phyloP scores from a whole-genome alignment of 441 rosid genomes.

The Macaranga tanarius region DNA sequence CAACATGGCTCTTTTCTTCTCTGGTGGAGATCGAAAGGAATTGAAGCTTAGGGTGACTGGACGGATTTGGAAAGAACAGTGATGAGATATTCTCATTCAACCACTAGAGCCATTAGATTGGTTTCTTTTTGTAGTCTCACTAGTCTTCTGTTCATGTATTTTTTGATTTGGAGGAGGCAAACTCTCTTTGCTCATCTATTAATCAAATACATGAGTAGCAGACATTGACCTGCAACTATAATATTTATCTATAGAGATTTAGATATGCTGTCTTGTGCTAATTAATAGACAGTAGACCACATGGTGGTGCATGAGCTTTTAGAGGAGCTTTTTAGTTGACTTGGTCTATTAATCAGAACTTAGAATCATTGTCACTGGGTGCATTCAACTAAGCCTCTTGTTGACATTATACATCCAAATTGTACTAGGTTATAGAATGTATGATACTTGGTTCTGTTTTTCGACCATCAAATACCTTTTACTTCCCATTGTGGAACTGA shows the following conservation, averaged over 20 bases:
- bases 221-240: slow-evolving; percentile 18
- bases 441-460: too few relatives aligned
- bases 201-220: slow-evolving; percentile 38
- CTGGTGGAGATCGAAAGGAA: slow-evolving; percentile 72
- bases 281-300: neutral
- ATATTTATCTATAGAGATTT: slow-evolving; percentile 16
- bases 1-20: slow-evolving; percentile 72
- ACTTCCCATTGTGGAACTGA: neutral
- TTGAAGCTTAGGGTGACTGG: slow-evolving; percentile 76
- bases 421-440: too few relatives aligned
- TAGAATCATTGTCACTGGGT: neutral
- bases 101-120: slow-evolving; percentile 19
- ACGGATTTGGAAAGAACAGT: slow-evolving; percentile 78
- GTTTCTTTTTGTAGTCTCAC: slow-evolving; percentile 6
- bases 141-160: slow-evolving; percentile 39
- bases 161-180: slow-evolving; percentile 41
- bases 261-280: neutral
- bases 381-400: neutral
- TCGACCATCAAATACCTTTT: neutral
- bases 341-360: neutral
- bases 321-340: neutral
- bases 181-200: slow-evolving; percentile 50
- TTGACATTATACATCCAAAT: neutral
- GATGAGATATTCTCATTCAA: slow-evolving; percentile 12
- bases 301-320: neutral